Conservation (phyloP, 805 yeast genomes). For the Saccharomycopsis sp. region DNA sequence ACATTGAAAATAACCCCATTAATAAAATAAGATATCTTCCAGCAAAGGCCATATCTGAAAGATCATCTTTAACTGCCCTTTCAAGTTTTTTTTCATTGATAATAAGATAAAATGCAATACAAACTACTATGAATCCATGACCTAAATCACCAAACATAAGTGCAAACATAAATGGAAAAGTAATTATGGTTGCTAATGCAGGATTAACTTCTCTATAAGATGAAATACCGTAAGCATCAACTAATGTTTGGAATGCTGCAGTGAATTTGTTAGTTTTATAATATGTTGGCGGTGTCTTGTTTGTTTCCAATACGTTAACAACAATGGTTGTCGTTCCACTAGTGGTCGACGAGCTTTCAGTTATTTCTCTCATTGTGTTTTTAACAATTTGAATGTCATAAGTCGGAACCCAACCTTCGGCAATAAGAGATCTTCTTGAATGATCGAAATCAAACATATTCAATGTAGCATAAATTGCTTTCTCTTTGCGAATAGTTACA, state of each 20-base stretch:
- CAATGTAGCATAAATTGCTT: constrained; percentile 71
- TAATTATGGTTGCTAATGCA: constrained; percentile 87
- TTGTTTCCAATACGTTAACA: constrained; percentile 57
- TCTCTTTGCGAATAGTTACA: constrained; percentile 64
- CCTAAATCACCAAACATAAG: constrained; percentile 99
- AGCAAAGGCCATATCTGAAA: constrained; percentile 90
- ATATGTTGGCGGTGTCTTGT: constrained; percentile 87
- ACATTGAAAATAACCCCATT: constrained; percentile 94
- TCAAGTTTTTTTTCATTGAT: constrained; percentile 66
- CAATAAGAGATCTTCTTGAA: constrained; percentile 77
- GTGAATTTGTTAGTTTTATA: constrained; percentile 95
- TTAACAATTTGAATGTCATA: constrained; percentile 65
- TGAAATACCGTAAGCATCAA: constrained; percentile 93
- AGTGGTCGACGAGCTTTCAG: constrained; percentile 35
- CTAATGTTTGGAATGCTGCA: constrained; percentile 83
- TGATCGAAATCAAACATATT: constrained; percentile 77
- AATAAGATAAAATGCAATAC: constrained; percentile 67
- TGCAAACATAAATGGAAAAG: constrained; percentile 98
- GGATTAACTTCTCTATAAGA: constrained; percentile 94
- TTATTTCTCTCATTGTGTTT: constrained; percentile 55
- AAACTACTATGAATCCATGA: constrained; percentile 79
- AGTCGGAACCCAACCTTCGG: constrained; percentile 96
- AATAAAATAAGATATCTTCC: constrained; percentile 87
- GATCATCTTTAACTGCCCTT: constrained; percentile 67
- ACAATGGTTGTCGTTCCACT: constrained; percentile 36